These are phyloP conservation scores for Penicillium macrosclerotiorum DNA, from an alignment of 495 filamentous ascomycete species.

Conservation along the genomic window DNA sequence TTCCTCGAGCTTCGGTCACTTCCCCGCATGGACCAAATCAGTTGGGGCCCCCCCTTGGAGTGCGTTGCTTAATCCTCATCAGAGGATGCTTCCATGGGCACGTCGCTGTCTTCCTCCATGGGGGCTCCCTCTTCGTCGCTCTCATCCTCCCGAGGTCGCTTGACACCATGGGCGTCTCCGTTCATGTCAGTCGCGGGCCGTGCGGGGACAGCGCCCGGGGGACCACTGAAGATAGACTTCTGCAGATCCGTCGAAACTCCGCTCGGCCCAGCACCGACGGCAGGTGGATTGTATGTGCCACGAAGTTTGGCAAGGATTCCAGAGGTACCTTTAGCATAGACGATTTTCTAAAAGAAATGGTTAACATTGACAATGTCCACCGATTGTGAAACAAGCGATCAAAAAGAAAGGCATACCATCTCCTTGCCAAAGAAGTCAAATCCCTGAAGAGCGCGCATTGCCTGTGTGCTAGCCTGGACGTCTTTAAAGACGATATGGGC, in stretches of 20 bases:
- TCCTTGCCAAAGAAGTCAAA: conserved; percentile 84
- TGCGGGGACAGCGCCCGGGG: conserved; percentile 49
- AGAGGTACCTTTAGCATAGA: conserved; percentile 84
- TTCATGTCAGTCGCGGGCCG: conserved; percentile 37
- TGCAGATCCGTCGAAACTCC: conserved; percentile 71
- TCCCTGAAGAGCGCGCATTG: conserved; percentile 82
- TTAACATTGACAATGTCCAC: neutral
- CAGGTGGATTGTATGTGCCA: conserved; percentile 75
- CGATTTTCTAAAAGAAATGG: conserved; percentile 65
- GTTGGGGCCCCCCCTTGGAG: neutral
- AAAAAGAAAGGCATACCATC: conserved; percentile 59
- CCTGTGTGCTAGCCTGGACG: conserved; percentile 80
- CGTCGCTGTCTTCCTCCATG: conserved; percentile 69
- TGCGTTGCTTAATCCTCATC: conserved; percentile 48
- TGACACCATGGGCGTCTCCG: conserved; percentile 48
- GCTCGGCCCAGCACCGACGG: conserved; percentile 44
- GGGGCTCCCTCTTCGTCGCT: conserved; percentile 65
- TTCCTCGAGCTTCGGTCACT: conserved; percentile 4
- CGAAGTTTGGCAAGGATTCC: conserved; percentile 84
- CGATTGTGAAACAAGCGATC: neutral
- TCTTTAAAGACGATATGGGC: conserved; percentile 92
- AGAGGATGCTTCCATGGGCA: conserved; percentile 54
- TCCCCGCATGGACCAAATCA: neutral
- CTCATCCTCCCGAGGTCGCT: conserved; percentile 72
- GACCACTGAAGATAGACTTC: conserved; percentile 76